Evolutionary conservation across 2,329 filamentous ascomycete species (phyloP).

Genomic region (Blumeriella jaapii): DNA sequence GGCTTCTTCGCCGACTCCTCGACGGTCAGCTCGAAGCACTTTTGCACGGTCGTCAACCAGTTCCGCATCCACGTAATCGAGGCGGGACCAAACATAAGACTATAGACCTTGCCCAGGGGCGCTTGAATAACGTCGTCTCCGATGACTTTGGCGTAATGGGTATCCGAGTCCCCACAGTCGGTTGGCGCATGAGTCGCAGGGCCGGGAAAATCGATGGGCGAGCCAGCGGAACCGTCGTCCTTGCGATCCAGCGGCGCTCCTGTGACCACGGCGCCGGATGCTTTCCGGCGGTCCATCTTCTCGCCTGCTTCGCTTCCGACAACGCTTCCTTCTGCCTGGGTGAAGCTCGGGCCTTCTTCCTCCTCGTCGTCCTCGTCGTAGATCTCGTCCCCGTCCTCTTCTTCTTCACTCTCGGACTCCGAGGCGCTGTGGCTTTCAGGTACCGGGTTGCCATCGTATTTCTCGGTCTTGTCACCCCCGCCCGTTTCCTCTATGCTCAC

Average conservation of each 20-base stretch:
- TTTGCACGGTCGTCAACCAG: constrained; percentile 78
- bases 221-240: constrained; percentile 34
- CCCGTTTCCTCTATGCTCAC: constrained; percentile 70
- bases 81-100: constrained; percentile 70
- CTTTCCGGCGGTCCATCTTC: constrained; percentile 57
- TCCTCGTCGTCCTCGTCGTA: constrained; percentile 73
- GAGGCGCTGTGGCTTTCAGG: constrained; percentile 40
- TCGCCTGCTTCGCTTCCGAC: constrained; percentile 45
- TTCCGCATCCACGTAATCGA: constrained; percentile 76
- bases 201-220: constrained; percentile 64
- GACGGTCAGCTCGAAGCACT: constrained; percentile 76
- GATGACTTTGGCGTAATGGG: constrained; percentile 75
- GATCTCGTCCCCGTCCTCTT: constrained; percentile 60
- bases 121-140: constrained; percentile 80
- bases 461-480: constrained; percentile 82
- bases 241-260: constrained; percentile 38
- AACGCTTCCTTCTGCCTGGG: constrained; percentile 34
- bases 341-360: constrained; percentile 49
- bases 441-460: constrained; percentile 43
- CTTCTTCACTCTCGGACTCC: constrained; percentile 34
- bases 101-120: constrained; percentile 85
- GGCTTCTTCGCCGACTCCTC: constrained; percentile 63
- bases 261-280: constrained; percentile 44
- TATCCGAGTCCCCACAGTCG: constrained; percentile 66
- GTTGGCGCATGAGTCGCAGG: constrained; percentile 73